Conservation (phyloP, 1,139 yeast genomes). For the Suhomyces taliae region DNA sequence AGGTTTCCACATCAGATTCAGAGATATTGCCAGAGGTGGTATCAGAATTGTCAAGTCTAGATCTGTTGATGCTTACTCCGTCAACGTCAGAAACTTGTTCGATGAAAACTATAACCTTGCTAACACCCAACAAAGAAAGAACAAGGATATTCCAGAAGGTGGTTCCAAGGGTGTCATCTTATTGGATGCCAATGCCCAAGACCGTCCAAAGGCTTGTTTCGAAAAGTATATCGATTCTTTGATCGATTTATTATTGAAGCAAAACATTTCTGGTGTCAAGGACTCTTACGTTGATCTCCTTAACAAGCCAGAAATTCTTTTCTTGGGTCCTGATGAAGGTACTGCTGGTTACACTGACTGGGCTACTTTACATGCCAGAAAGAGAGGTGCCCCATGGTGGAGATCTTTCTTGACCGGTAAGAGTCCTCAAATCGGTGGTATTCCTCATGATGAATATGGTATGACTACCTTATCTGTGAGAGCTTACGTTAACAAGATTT, state of each 20-base stretch:
- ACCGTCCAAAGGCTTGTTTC: slow-evolving; percentile 81
- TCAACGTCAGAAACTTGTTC: slow-evolving; percentile 83
- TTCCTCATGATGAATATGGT: slow-evolving; percentile 97
- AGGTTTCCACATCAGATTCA: slow-evolving; percentile 95
- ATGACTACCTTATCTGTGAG: slow-evolving; percentile 96
- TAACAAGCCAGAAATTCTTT: slow-evolving; percentile 82
- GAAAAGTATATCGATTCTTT: slow-evolving; percentile 91
- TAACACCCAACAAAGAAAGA: slow-evolving; percentile 92
- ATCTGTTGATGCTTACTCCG: slow-evolving; percentile 79
- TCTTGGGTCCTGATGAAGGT: slow-evolving; percentile 98
- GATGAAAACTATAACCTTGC: slow-evolving; percentile 97
- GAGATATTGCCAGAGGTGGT: slow-evolving; percentile 98
- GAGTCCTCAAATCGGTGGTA: slow-evolving; percentile 89
- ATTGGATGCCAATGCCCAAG: slow-evolving; percentile 80
- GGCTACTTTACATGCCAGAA: slow-evolving; percentile 96
- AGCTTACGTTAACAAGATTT: slow-evolving; percentile 86
- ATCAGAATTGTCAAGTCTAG: slow-evolving; percentile 92
- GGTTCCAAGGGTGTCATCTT: slow-evolving; percentile 97
- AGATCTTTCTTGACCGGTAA: slow-evolving; percentile 97
- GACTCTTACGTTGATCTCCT: slow-evolving; percentile 85
- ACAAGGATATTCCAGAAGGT: slow-evolving; percentile 98
- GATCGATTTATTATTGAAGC: slow-evolving; percentile 80
- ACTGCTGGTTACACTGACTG: slow-evolving; percentile 95
- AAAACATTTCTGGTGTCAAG: slow-evolving; percentile 71
- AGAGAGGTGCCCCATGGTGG: slow-evolving; percentile 98